Evolutionary conservation across 2,329 filamentous ascomycete genomes (phyloP).

Genomic region (Aspergillus fructus): DNA sequence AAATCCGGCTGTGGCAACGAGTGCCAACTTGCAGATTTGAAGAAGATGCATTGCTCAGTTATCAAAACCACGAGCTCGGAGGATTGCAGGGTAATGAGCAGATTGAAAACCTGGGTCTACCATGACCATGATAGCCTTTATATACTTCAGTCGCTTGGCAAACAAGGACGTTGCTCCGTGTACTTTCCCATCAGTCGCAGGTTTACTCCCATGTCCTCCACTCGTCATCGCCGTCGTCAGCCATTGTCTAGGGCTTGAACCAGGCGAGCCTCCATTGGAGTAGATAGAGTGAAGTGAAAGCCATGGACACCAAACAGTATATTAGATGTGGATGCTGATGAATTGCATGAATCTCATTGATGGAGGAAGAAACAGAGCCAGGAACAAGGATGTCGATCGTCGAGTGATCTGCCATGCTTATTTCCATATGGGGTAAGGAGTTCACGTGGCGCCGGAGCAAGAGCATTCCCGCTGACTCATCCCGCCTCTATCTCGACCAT

Average conservation of each 20-base stretch:
- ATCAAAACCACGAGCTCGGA: not conserved
- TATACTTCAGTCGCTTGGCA: not conserved
- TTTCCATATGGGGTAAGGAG: not conserved
- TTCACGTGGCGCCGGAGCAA: not conserved
- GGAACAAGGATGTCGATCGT: not conserved
- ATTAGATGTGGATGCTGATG: not conserved
- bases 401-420: not conserved
- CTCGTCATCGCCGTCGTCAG: constrained; percentile 6
- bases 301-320: too few species aligned
- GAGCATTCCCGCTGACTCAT: constrained; percentile 2
- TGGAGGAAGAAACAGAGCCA: not conserved
- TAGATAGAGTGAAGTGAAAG: not conserved
- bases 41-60: not conserved
- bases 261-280: not conserved
- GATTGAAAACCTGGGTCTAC: not conserved
- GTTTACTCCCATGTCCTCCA: not conserved
- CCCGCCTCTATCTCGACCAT: not conserved
- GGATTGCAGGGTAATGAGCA: not conserved
- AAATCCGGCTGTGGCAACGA: not conserved
- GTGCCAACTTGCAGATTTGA: not conserved
- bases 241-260: not conserved
- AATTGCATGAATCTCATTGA: constrained; percentile 4
- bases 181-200: not conserved
- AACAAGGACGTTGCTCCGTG: not conserved
- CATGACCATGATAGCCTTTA: not conserved